Evolutionary conservation across 495 filamentous ascomycete species (phyloP).

Genomic region (Venustampulla echinocandica): DNA sequence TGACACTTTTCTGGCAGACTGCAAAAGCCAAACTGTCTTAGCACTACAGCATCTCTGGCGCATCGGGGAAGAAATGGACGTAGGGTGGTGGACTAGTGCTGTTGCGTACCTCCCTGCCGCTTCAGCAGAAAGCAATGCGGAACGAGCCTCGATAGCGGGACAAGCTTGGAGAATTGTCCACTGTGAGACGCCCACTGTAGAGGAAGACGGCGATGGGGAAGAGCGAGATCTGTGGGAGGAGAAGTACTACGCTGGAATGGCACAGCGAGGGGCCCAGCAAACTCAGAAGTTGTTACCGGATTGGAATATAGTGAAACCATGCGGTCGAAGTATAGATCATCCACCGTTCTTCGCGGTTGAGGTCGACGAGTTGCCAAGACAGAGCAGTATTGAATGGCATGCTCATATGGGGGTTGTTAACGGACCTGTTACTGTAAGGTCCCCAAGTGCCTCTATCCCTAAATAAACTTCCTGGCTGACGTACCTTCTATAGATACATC

Average conservation of each 20-base stretch:
- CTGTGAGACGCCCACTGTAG: background rate
- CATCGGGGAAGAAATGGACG: slow-evolving; percentile 62
- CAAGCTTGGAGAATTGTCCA: slow-evolving; percentile 16
- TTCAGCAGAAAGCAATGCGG: slow-evolving; percentile 21
- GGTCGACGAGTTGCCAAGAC: slow-evolving; percentile 61
- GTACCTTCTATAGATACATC: slow-evolving; percentile 2
- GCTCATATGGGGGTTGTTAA: slow-evolving; percentile 21
- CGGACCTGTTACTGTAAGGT: slow-evolving; percentile 13
- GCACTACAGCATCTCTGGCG: slow-evolving; percentile 86
- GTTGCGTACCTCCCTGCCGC: slow-evolving; percentile 57
- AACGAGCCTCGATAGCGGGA: slow-evolving; percentile 9
- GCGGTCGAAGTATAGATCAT: slow-evolving; percentile 5
- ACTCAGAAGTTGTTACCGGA: slow-evolving; percentile 14
- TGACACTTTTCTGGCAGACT: slow-evolving; percentile 25
- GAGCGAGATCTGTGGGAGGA: slow-evolving; percentile 19
- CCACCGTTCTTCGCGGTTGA: slow-evolving; percentile 67
- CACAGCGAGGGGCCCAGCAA: slow-evolving; percentile 1
- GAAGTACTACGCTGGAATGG: slow-evolving; percentile 10
- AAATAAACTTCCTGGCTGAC: background rate
- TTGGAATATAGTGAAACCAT: slow-evolving; percentile 9
- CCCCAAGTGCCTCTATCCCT: background rate
- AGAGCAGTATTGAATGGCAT: slow-evolving; percentile 67
- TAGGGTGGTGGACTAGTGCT: slow-evolving; percentile 62
- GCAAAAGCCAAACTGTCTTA: slow-evolving; percentile 45
- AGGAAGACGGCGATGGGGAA: slow-evolving; percentile 14